A percentile compares a stretch with the other conserved stretches of the same genome.
These are phyloP conservation scores for Chrysophaeum taylorii DNA, from an alignment of 352 stramenopile genomes.

Conservation along the genomic window DNA sequence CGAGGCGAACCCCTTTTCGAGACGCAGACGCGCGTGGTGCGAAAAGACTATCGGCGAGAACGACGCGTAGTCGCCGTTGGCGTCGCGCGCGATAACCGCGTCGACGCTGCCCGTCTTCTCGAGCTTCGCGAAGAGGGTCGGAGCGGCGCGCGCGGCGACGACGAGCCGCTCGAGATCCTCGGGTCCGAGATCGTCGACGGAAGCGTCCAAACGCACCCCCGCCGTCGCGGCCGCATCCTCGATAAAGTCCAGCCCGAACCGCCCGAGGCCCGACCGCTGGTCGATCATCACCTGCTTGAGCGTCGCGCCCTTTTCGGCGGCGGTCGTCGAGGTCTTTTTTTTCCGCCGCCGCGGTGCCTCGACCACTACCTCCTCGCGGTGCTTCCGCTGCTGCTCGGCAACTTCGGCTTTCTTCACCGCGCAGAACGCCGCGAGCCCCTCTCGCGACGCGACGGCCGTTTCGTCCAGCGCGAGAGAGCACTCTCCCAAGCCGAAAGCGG, in stretches of 20 bases:
- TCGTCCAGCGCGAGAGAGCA: no score
- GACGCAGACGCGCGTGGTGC: background rate
- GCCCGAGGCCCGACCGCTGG: conserved; percentile 58
- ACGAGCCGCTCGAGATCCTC: background rate
- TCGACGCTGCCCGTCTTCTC: no score
- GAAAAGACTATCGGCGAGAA: background rate
- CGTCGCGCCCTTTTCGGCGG: conserved; percentile 51
- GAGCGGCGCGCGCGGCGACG: background rate
- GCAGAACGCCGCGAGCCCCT: no score
- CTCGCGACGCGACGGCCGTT: no score
- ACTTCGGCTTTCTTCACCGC: no score
- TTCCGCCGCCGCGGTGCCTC: background rate
- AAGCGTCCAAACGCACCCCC: background rate
- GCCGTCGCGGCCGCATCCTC: conserved; percentile 62
- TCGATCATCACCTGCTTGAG: conserved; percentile 54
- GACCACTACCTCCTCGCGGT: background rate
- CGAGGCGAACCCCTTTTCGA: background rate
- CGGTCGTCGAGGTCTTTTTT: background rate
- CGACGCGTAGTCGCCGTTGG: background rate
- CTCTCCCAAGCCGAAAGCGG: no score
- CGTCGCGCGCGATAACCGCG: no score
- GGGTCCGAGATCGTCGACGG: background rate
- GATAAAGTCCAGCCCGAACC: conserved; percentile 56
- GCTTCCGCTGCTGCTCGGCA: background rate
- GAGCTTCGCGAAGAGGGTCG: background rate